These are phyloP conservation scores for Vitis rupestris DNA, from an alignment of 164 flowering plant species.

Conservation along the genomic window DNA sequence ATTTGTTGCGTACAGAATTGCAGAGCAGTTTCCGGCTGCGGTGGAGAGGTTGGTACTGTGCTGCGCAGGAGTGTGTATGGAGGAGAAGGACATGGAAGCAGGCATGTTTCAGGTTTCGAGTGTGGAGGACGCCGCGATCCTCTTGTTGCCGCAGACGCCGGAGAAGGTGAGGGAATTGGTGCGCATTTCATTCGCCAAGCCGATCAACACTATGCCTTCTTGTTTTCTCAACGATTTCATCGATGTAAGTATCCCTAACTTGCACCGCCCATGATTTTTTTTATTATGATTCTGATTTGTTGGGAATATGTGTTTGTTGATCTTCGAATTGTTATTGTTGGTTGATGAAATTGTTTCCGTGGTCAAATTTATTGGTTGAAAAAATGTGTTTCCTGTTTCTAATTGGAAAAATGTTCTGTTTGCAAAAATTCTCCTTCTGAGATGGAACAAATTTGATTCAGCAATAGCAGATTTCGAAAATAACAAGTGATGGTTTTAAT, in stretches of 20 bases:
- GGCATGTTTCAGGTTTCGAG: conserved; percentile 32
- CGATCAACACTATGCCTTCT: conserved; percentile 22
- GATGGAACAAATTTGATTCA: too few relatives aligned
- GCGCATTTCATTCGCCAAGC: conserved; percentile 23
- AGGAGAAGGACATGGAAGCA: conserved; percentile 34
- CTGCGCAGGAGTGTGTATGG: conserved; percentile 44
- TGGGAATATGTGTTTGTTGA: background rate
- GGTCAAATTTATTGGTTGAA: too few relatives aligned
- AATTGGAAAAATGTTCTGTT: too few relatives aligned
- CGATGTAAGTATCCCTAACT: conserved; percentile 21
- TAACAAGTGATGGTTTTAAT: too few relatives aligned
- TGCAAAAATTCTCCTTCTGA: too few relatives aligned
- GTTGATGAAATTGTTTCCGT: background rate
- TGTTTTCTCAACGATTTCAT: conserved; percentile 38
- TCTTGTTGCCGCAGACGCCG: conserved; percentile 36
- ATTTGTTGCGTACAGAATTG: conserved; percentile 58
- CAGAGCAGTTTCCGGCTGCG: conserved; percentile 45
- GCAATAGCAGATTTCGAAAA: too few relatives aligned
- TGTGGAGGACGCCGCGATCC: conserved; percentile 29
- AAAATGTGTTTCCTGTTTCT: too few relatives aligned
- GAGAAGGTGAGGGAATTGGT: conserved; percentile 29
- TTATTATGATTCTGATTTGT: background rate
- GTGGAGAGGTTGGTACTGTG: conserved; percentile 44
- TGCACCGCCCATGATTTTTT: background rate
- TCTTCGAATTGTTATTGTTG: background rate